Base-by-base conservation (phyloP, 306 rosid genomes). In the Spatholobus suberectus region DNA sequence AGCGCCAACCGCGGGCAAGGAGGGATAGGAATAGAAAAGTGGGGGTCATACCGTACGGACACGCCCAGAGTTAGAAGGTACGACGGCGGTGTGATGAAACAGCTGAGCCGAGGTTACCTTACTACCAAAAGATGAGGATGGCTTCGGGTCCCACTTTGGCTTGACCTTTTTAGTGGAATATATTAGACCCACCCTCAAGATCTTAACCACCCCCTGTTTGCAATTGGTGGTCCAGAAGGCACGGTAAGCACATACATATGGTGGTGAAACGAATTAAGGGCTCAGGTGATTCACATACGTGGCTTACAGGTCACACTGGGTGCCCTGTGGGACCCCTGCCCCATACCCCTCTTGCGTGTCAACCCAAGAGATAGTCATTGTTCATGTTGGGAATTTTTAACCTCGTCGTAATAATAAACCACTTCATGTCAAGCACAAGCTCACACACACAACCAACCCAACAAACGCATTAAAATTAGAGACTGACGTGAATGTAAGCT, bases 151-250 rank as follows among this genome's bases (percentile, higher is more conserved):
- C 96, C 90, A 81, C 81, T 43, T 43, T 46, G 81, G 66, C 44
- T 74, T 76, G 35, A 51, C 61, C 79, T 43, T 69, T 43, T 65
- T 0, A 46, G 90, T 80, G 72, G 80, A 82, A 85, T 75, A 76
- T 73, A 86, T 84, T 85, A 84, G 89, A 88, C 89, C 86, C 59
- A 85, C 70, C 83, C 70, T 72, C 80, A 27, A 87, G 81, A 90
- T 91, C 96, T 82, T 79, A 91, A 88, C 97, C 75, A 84, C 89
- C 90, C 49, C 61, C 3, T 20, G 77, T 83, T 81, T 69, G 37
- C 86, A 88, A 52, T 84, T 34, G 47, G 84, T 78, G 76, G 87
- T 84, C 88, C 87, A 77, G 57, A 32, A 63, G 21, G 43, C 10
- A 29, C 17, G 40, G 11, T 54, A 24, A 51, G 57, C 70, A 61